Evolutionary conservation across 148 eudicot species (phyloP), one percentile per base, ranked within the genome.

Genomic region (Fagopyrum esculentum): DNA sequence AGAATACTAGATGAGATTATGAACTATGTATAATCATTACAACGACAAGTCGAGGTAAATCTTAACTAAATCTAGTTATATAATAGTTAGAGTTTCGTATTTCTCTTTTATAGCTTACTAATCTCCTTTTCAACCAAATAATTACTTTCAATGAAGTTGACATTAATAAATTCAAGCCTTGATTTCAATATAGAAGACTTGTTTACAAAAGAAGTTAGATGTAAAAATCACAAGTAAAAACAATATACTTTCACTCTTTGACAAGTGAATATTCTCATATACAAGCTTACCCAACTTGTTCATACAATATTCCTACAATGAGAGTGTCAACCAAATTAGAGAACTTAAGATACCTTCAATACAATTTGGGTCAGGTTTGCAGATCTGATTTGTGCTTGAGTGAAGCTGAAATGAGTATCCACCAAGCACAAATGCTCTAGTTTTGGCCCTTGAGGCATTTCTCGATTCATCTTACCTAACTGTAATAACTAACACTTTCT

Each of bases 1-100:
- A 97, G 98, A 78, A 92, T 92, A 97, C 96, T 95, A 4, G 98
- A 95, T 52, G 98, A 95, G 77, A 95, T 95, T 68, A 95, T 95
- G 75, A 92, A 95, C 79, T 92, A 95, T 78, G 99, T 95, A 75
- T 97, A 95, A 86, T 95, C 97, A 50, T 92, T 95, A 79, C 99
- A 95, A 81, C 83, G 92, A 92, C 96, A 92, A 95, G 98, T 95
- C 6, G 98, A 95, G 98, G 98, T 95, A 89, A n/a, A 64, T 71
- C 63, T 69, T 29, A 11, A 40, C 22, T 15, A 10, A 63, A 30
- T 30, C 26, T 30, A 29, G 5, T 29, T 26, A 10, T 63, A 44
- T 26, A 56, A 16, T 6, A 56, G 4, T 56, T 22, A 22, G 26
- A 22, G 26, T 22, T 22, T 22, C 26, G 26, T 22, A 22, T 22